Evolutionary conservation across 495 filamentous ascomycete species (phyloP).

Genomic region (Talaromyces stipitatus): DNA sequence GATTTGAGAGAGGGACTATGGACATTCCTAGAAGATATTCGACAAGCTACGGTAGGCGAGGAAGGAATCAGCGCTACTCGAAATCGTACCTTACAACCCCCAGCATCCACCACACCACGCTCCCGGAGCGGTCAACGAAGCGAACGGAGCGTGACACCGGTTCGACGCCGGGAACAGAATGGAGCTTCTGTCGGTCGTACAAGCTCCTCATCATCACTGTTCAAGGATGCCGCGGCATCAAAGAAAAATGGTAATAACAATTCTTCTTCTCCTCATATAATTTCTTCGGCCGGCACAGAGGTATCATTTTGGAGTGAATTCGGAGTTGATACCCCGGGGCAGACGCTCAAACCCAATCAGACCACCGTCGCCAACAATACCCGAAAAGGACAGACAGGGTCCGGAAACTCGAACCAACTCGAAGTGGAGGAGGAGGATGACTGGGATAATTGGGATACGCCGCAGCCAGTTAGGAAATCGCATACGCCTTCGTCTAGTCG

Average conservation of each 20-base stretch:
- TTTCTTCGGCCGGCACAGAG: conserved; percentile 33
- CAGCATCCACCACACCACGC: conserved; percentile 1
- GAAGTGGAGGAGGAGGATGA: conserved; percentile 46
- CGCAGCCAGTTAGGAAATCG: conserved; percentile 32
- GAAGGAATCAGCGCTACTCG: conserved; percentile 63
- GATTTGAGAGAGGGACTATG: conserved; percentile 87
- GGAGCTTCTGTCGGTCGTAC: conserved; percentile 33
- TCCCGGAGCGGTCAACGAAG: conserved; percentile 25
- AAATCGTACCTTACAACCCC: conserved; percentile 27
- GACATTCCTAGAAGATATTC: conserved; percentile 92
- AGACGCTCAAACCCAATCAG: conserved; percentile 29
- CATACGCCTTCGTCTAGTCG: conserved; percentile 42
- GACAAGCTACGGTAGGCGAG: conserved; percentile 91
- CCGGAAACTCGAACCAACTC: conserved; percentile 24
- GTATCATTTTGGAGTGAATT: conserved; percentile 47
- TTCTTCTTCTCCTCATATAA: conserved; percentile 14
- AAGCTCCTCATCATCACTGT: conserved; percentile 24
- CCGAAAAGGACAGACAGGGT: conserved; percentile 25
- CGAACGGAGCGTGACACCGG: conserved; percentile 18
- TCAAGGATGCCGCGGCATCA: conserved; percentile 22
- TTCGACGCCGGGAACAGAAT: conserved; percentile 2
- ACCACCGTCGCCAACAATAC: conserved; percentile 23
- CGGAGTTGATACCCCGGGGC: conserved; percentile 44
- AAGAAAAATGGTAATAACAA: conserved; percentile 38
- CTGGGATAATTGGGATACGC: conserved; percentile 67